Percentiles rank a stretch among this genome's conserved stretches.
phyloP scores from a whole-genome alignment of 352 stramenopile species.

The Pythium apleroticum region DNA sequence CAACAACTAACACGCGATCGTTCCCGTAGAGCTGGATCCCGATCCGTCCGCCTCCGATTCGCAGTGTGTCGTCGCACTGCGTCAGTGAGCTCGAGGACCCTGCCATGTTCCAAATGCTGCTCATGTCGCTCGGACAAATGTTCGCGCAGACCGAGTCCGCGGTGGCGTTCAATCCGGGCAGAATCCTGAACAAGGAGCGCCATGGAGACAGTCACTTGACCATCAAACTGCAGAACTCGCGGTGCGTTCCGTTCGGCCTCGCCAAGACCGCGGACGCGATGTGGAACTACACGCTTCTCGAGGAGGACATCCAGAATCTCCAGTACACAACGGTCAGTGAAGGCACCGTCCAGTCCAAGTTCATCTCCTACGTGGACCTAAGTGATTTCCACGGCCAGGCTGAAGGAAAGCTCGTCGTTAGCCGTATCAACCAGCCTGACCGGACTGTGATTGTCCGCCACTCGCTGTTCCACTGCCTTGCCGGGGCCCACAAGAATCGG shows the following conservation, averaged over 20 bases:
- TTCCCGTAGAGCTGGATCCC: background rate
- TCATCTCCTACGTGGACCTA: conserved; percentile 3
- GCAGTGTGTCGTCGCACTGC: background rate
- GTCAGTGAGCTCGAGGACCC: background rate
- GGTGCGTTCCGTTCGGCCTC: conserved; percentile 13
- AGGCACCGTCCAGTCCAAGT: background rate
- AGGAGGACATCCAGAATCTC: background rate
- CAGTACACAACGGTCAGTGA: background rate
- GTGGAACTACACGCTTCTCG: conserved; percentile 4
- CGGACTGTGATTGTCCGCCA: conserved; percentile 1
- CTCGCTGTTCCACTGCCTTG: conserved; percentile 2
- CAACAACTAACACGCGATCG: too few species aligned
- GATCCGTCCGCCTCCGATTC: background rate
- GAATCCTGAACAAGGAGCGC: background rate
- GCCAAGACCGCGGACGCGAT: background rate
- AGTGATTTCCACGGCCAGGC: background rate
- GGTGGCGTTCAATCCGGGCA: background rate
- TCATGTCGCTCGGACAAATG: background rate
- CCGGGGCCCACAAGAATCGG: background rate
- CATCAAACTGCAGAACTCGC: background rate
- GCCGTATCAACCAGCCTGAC: conserved; percentile 2
- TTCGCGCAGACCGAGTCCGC: background rate
- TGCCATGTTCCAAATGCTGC: background rate
- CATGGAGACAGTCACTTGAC: background rate
- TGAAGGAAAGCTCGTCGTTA: conserved; percentile 1